Evolutionary conservation across 108 stramenopile genomes (phyloP), one percentile per base, ranked within the genome.

Genomic region (Cyclostephanos invisitatus): DNA sequence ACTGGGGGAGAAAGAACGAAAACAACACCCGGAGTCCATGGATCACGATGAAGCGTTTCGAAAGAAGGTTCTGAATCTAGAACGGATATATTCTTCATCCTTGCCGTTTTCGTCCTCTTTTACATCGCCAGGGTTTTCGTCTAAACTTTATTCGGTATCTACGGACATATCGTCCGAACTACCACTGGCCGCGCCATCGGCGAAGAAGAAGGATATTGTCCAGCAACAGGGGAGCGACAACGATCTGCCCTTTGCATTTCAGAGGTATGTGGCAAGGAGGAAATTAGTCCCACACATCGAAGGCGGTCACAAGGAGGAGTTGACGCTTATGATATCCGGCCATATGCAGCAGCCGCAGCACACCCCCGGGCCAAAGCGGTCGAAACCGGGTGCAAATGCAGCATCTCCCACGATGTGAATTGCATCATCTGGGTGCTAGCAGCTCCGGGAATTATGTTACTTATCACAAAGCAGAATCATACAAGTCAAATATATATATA

Each of bases 311-410:
- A 79, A 79, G 37, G 78, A 79, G 54, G 78, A 79, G 62, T 56
- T 79, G 40, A 79, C 78, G 22, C 40, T 79, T 2, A 79, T 79
- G 78, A 79, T 79, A 64, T 79, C 78, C 44, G 78, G 78, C 1
- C 78, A 79, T 64, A 65, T 73, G 58, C 71, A 72, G 62, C 78
- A 73, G 46, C 61, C 70, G 5, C 37, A 60, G 35, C 40, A 60
- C n/a, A 44, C 57, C 0, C 57, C 38, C 36, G 57, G 68, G 18
- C 68, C 44, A 27, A 69, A 69, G 29, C 29, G 28, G 14, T 37
- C 58, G 15, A 59, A 36, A 59, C 15, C 29, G 1, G 51, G 28
- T 10, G 15, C 20, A 29, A 20, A 21, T 17, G 54, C 56, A 37
- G 28, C 38, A 5, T 8, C 49, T 55, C 17, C 57, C 32, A 25